phyloP scores from a whole-genome alignment of 345 rosid species.

The Fremontodendron californicum region DNA sequence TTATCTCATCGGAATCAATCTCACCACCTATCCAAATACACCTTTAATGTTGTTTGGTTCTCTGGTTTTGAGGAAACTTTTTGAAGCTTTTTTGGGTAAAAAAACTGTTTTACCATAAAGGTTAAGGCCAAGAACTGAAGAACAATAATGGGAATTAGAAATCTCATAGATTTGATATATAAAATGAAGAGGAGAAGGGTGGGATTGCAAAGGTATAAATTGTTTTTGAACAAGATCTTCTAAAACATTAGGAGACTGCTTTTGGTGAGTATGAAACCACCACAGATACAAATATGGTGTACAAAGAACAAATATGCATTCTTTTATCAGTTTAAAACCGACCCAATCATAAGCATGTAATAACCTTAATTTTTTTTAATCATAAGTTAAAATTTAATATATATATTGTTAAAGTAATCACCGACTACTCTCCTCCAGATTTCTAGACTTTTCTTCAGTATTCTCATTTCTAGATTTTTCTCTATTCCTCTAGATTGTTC shows the following conservation, averaged over 20 bases:
- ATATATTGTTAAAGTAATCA: no score
- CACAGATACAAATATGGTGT: not conserved
- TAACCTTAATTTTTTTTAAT: no score
- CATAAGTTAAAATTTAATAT: no score
- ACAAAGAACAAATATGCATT: not conserved
- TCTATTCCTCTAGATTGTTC: no score
- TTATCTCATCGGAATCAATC: no score
- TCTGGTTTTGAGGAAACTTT: not conserved
- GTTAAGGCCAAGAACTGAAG: not conserved
- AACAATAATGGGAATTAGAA: conserved; percentile 17
- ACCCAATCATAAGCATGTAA: no score
- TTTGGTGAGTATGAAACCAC: not conserved
- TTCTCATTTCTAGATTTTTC: no score
- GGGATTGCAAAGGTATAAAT: conserved; percentile 13
- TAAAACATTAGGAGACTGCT: conserved; percentile 6
- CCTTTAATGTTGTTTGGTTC: not conserved
- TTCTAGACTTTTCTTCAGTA: no score
- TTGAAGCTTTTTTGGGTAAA: not conserved
- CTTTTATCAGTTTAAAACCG: not conserved
- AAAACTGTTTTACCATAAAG: conserved; percentile 13
- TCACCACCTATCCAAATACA: no score
- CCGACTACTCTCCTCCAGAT: no score
- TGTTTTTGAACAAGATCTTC: conserved; percentile 28
- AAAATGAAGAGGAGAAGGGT: not conserved
- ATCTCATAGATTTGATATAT: no score